Conservation (phyloP, 805 yeast genomes). For the Cyberlindnera amylophila region DNA sequence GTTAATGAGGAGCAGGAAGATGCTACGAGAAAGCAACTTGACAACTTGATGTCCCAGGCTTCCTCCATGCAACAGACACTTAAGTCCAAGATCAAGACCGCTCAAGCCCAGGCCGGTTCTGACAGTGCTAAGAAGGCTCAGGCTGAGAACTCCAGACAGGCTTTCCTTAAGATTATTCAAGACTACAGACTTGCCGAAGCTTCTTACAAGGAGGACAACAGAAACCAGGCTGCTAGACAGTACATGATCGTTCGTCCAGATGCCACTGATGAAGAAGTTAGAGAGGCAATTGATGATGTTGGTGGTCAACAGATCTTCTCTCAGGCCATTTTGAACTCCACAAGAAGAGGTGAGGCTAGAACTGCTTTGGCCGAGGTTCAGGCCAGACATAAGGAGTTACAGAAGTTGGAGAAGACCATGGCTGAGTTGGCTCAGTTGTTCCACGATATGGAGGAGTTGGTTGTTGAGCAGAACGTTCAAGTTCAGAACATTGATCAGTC, state of each 20-base stretch:
- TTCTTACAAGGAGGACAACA: conserved; percentile 77
- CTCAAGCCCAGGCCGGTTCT: conserved; percentile 64
- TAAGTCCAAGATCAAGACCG: conserved; percentile 70
- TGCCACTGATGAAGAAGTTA: conserved; percentile 79
- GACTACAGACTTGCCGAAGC: conserved; percentile 85
- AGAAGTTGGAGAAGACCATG: conserved; percentile 92
- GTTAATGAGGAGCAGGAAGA: conserved; percentile 68
- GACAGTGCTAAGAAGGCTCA: conserved; percentile 85
- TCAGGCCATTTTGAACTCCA: conserved; percentile 82
- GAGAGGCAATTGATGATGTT: conserved; percentile 78
- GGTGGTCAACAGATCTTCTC: conserved; percentile 91
- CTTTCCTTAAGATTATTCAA: conserved; percentile 82
- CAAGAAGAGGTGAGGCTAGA: conserved; percentile 92
- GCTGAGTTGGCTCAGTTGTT: conserved; percentile 92
- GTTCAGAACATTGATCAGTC: conserved; percentile 80
- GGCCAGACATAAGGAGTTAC: conserved; percentile 90
- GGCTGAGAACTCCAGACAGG: conserved; percentile 82
- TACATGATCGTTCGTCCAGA: conserved; percentile 85
- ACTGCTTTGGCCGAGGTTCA: conserved; percentile 95
- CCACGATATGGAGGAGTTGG: conserved; percentile 94
- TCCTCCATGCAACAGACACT: conserved; percentile 71
- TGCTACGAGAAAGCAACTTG: conserved; percentile 70
- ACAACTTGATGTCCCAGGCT: conserved; percentile 72
- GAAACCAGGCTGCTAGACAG: conserved; percentile 88
- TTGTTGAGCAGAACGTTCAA: conserved; percentile 89